These are phyloP conservation scores for Draba incana DNA, from an alignment of 345 rosid species.

Conservation along the genomic window DNA sequence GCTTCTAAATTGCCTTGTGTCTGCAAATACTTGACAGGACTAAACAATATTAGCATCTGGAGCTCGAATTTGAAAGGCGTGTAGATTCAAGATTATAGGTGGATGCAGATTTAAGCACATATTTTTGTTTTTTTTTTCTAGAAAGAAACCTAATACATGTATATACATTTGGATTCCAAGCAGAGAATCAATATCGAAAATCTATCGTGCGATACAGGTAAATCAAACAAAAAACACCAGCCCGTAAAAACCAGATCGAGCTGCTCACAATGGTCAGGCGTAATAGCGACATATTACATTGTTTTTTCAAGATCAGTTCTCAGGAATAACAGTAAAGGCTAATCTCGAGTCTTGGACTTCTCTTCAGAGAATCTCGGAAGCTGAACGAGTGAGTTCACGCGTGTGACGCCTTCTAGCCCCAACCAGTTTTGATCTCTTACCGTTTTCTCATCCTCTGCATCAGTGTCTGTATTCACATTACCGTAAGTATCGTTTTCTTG, in stretches of 20 bases:
- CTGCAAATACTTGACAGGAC: conserved; percentile 35
- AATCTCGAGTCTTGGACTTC: conserved; percentile 51
- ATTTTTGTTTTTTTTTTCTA: no score
- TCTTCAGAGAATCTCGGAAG: conserved; percentile 95
- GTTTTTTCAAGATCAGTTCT: conserved; percentile 13
- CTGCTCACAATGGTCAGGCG: conserved; percentile 15
- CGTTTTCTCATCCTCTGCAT: conserved; percentile 42
- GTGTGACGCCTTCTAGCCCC: conserved; percentile 91
- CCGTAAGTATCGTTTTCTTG: conserved; percentile 54
- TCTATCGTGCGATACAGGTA: conserved; percentile 29
- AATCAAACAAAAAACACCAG: conserved; percentile 30
- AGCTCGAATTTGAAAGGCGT: not conserved
- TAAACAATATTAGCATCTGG: conserved; percentile 11
- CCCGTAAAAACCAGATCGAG: not conserved
- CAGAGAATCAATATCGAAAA: conserved; percentile 29
- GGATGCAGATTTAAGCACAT: no score
- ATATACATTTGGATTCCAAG: conserved; percentile 36
- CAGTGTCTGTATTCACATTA: conserved; percentile 28
- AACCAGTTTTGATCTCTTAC: conserved; percentile 85
- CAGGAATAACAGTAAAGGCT: conserved; percentile 13
- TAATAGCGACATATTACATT: not conserved
- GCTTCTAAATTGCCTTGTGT: conserved; percentile 1
- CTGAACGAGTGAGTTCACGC: conserved; percentile 97
- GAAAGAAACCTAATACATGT: conserved; percentile 5
- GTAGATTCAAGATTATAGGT: conserved; percentile 15